Conservation (phyloP, 1,139 yeast species). For the Yamadazyma friedrichii region DNA sequence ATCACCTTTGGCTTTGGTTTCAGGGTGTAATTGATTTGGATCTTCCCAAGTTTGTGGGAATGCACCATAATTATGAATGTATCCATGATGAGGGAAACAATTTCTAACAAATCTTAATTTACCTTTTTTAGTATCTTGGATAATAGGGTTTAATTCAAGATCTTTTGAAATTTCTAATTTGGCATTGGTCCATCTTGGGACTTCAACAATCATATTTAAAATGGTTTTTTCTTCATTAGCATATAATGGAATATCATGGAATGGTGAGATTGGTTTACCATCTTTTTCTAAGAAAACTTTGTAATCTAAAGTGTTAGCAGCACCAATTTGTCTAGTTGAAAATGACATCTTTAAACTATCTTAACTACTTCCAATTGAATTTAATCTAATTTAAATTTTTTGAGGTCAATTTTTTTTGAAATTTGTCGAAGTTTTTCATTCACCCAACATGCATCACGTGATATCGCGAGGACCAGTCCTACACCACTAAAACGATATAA, state of each 20-base stretch:
- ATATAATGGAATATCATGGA: constrained; percentile 87
- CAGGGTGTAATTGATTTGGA: constrained; percentile 59
- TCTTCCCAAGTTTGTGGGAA: constrained; percentile 98
- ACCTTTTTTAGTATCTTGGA: constrained; percentile 92
- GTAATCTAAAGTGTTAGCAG: constrained; percentile 88
- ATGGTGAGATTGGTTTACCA: constrained; percentile 48
- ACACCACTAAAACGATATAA: too few species aligned
- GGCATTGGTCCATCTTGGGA: constrained; percentile 95
- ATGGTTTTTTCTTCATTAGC: constrained; percentile 63
- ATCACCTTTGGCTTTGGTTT: constrained; percentile 85
- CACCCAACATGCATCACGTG: constrained; percentile 11
- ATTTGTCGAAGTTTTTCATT: background rate
- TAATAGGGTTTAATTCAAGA: constrained; percentile 76
- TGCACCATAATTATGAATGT: constrained; percentile 97
- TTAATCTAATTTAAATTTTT: background rate
- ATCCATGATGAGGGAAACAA: constrained; percentile 94
- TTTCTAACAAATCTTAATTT: constrained; percentile 84
- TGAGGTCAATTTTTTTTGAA: background rate
- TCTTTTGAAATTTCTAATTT: constrained; percentile 86
- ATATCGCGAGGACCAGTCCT: constrained; percentile 7
- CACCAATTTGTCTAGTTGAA: constrained; percentile 85
- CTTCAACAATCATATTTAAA: constrained; percentile 88
- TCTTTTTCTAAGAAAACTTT: constrained; percentile 61
- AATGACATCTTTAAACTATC: constrained; percentile 63
- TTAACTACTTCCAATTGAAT: background rate